These are phyloP conservation scores for Trametes villosa DNA, from an alignment of 768 basidiomycete genomes.

Conservation along the genomic window DNA sequence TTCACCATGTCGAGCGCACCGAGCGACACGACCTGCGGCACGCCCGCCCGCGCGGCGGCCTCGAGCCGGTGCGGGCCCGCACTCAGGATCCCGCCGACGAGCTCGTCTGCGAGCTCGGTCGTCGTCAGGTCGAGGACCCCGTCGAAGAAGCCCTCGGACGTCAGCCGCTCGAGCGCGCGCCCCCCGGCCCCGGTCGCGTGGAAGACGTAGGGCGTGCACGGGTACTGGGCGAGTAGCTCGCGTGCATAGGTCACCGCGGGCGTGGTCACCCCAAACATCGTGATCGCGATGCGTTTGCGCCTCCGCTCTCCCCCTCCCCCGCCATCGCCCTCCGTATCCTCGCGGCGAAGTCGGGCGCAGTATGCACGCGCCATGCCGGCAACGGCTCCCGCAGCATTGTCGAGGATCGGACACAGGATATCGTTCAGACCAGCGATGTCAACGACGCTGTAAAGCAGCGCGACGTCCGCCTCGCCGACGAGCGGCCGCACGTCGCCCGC, in stretches of 20 bases:
- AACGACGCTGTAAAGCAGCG: constrained; percentile 26
- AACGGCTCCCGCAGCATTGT: constrained; percentile 25
- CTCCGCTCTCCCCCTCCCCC: not conserved
- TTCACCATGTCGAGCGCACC: constrained; percentile 31
- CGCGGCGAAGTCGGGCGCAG: not conserved
- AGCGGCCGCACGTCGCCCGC: constrained; percentile 24
- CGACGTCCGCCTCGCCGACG: constrained; percentile 24
- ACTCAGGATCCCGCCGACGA: constrained; percentile 26
- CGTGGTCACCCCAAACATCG: constrained; percentile 30
- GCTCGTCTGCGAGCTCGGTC: constrained; percentile 28
- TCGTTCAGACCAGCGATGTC: constrained; percentile 30
- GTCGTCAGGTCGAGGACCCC: constrained; percentile 29
- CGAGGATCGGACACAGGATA: constrained; percentile 25
- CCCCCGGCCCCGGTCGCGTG: constrained; percentile 27
- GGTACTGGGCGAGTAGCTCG: constrained; percentile 18
- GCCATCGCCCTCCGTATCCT: not conserved
- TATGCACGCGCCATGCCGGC: constrained; percentile 28
- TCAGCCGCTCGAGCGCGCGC: constrained; percentile 24
- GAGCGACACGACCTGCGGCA: constrained; percentile 29
- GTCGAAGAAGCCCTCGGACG: constrained; percentile 21
- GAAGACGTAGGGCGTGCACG: constrained; percentile 28
- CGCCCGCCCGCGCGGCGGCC: constrained; percentile 14
- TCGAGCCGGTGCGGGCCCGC: constrained; percentile 26
- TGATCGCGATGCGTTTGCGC: constrained; percentile 24
- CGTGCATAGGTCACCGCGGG: constrained; percentile 28